Evolutionary conservation across 2,329 filamentous ascomycete species (phyloP), one percentile per base, ranked within the genome.

Genomic region (Mycosphaerella sp.): DNA sequence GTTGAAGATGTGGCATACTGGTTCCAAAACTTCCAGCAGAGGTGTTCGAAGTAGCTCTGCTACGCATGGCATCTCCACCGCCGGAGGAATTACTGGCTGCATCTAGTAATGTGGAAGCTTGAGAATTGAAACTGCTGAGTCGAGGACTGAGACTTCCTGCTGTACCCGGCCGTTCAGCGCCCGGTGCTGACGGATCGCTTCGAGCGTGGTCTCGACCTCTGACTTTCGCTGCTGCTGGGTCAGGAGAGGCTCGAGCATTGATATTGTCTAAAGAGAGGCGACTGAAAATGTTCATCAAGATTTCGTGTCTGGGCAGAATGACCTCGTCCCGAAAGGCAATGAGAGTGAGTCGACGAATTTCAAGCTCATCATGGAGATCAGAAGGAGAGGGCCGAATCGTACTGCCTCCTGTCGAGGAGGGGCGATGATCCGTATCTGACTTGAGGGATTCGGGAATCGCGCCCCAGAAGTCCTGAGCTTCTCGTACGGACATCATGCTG

Each of bases 401-500:
- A 70, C 70, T 17, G 70, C 70, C 40, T 50, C 65, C 68, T 39
- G 71, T 67, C 12, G 71, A 69, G 0, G 69, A 64, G 1, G 70
- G 70, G 35, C 71, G 68, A 5, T 73, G 71, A 45, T 75, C 30
- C 10, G 13, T 12, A 3, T 34, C 76, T 4, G 59, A 59, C 43
- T 64, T 67, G 10, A 65, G 58, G 1, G 60, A 47, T 42, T 70
- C 66, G 47, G 84, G 75, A 14, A 87, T 77, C 6, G 83, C 84
- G 25, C 86, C 86, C 89, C 91, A 97, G 64, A 96, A 95, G 53
- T 97, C 91, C 36, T 84, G 82, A 4, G 90, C 86, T 69, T 94
- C 85, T 4, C 88, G 82, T 0, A 79, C 70, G 0, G 79, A 84
- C 79, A 97, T 85, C 49, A 97, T 79, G 0, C 81, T 76, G 13